Conservation (phyloP, 176 grass and related monocot genomes). For the Tillandsia fasciculata region DNA sequence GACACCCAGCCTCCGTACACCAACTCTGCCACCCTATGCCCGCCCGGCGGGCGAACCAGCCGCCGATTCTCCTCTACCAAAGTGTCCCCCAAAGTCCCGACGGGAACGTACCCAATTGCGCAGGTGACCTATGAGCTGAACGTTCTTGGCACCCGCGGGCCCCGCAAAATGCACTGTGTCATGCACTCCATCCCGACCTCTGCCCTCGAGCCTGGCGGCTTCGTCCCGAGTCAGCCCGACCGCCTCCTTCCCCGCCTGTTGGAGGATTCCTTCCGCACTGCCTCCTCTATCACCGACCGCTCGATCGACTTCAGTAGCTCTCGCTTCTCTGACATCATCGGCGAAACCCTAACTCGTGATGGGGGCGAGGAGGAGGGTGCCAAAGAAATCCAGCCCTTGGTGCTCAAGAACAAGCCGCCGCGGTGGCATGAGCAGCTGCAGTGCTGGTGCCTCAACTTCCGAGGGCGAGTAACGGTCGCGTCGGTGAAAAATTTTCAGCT, state of each 20-base stretch:
- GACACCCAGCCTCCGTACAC: conserved; percentile 48
- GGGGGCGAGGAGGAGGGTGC: not conserved
- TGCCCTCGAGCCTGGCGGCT: conserved; percentile 37
- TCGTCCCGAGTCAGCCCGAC: conserved; percentile 50
- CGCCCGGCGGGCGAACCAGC: conserved; percentile 19
- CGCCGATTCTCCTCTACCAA: conserved; percentile 57
- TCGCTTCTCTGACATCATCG: conserved; percentile 46
- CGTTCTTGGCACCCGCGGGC: conserved; percentile 68
- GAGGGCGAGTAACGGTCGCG: conserved; percentile 65
- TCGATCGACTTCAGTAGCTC: conserved; percentile 49
- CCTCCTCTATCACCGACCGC: conserved; percentile 22
- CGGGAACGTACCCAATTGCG: conserved; percentile 41
- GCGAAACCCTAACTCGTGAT: conserved; percentile 1
- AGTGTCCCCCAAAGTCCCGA: conserved; percentile 58
- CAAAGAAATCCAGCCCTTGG: conserved; percentile 41
- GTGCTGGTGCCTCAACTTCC: conserved; percentile 92
- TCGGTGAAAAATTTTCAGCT: conserved; percentile 89
- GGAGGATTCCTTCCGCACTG: conserved; percentile 70
- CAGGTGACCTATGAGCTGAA: conserved; percentile 85
- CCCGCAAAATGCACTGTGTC: conserved; percentile 70
- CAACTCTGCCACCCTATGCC: conserved; percentile 18
- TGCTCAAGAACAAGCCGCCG: conserved; percentile 61
- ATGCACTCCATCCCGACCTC: conserved; percentile 75
- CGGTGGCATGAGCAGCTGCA: conserved; percentile 86
- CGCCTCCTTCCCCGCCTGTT: conserved; percentile 34